A percentile compares a stretch with the other conserved stretches of the same genome.
Evolutionary conservation across 106 monocot genomes (phyloP).

Genomic region (Dendrobium huoshanense): DNA sequence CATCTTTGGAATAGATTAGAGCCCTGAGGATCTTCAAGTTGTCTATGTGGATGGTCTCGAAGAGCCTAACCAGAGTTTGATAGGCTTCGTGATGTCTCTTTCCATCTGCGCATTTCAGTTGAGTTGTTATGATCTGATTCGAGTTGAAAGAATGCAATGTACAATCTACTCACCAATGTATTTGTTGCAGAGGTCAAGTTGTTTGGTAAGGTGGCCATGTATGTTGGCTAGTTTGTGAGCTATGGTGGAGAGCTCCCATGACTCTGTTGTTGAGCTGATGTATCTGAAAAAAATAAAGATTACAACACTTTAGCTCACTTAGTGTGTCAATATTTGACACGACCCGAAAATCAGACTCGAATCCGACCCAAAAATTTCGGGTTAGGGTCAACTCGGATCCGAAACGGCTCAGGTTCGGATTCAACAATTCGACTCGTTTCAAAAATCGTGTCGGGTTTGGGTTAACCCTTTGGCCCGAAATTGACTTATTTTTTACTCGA

Average conservation of each 20-base stretch:
- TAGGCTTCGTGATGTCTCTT: slow-evolving; percentile 61
- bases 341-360: no score
- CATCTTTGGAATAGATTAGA: slow-evolving; percentile 56
- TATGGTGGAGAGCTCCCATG: slow-evolving; percentile 85
- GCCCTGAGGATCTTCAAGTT: slow-evolving; percentile 77
- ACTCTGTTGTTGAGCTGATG: slow-evolving; percentile 46
- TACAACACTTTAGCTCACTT: no score
- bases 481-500: no score
- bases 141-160: not conserved
- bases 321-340: no score
- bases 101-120: slow-evolving; percentile 31
- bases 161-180: slow-evolving; percentile 32
- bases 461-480: no score
- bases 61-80: slow-evolving; percentile 47
- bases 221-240: slow-evolving; percentile 69
- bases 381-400: no score
- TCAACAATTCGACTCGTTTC: no score
- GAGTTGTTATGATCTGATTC: no score
- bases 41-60: slow-evolving; percentile 55
- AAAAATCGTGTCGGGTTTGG: no score
- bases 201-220: slow-evolving; percentile 54
- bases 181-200: slow-evolving; percentile 36
- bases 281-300: slow-evolving; percentile 30
- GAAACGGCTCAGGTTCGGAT: no score
- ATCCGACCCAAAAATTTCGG: no score